These are phyloP conservation scores for Coemansia sp. DNA, from an alignment of 192 early-diverging fungal species.

Conservation along the genomic window DNA sequence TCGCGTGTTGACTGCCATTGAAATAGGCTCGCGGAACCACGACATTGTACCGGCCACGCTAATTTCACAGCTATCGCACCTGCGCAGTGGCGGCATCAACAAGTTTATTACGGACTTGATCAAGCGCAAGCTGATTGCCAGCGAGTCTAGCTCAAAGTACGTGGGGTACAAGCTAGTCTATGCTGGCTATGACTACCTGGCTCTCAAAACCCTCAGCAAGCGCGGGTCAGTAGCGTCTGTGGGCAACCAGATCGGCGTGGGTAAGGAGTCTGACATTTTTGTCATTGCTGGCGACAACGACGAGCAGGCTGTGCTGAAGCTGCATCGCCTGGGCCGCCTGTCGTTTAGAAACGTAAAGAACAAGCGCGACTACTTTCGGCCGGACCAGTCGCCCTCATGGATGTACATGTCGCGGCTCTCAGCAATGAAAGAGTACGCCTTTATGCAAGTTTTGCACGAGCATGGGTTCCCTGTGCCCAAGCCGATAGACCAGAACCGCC, in stretches of 20 bases:
- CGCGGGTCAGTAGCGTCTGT: conserved; percentile 88
- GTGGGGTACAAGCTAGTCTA: conserved; percentile 97
- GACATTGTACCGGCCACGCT: conserved; percentile 93
- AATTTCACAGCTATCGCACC: conserved; percentile 90
- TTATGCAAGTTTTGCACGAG: conserved; percentile 95
- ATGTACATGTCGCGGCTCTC: conserved; percentile 98
- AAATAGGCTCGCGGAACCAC: conserved; percentile 98
- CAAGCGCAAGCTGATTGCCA: conserved; percentile 85
- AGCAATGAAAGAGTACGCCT: conserved; percentile 97
- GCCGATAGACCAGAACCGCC: conserved; percentile 90
- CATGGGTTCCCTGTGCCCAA: conserved; percentile 95
- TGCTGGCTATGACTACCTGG: conserved; percentile 99
- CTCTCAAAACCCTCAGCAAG: conserved; percentile 87
- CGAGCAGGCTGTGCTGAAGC: conserved; percentile 88
- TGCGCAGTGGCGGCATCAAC: conserved; percentile 81
- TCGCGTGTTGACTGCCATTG: conserved; percentile 92
- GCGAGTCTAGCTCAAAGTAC: conserved; percentile 61
- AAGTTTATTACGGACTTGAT: conserved; percentile 84
- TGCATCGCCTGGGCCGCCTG: conserved; percentile 93
- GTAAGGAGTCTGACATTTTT: conserved; percentile 99
- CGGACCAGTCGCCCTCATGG: conserved; percentile 95
- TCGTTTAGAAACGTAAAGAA: conserved; percentile 97
- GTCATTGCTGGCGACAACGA: conserved; percentile 93
- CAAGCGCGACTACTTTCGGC: conserved; percentile 95
- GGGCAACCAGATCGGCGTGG: conserved; percentile 99